Percentiles rank a stretch among this genome's conserved stretches.
Evolutionary conservation across 2,329 filamentous ascomycete species (phyloP).

Genomic region (Fusarium guadeloupense): DNA sequence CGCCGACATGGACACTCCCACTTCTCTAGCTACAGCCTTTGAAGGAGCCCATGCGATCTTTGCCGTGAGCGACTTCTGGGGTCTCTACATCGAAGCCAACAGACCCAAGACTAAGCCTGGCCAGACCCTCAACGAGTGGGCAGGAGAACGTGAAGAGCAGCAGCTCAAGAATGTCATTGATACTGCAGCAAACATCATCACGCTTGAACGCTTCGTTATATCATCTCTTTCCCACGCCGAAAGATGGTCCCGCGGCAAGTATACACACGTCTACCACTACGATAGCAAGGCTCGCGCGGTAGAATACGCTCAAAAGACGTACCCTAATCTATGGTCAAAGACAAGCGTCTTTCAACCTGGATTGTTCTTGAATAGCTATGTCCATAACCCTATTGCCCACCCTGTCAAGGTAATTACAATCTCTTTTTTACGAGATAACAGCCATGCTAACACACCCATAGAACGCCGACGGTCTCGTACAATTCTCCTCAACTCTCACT

Average conservation of each 20-base stretch:
- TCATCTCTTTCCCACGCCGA: constrained; percentile 49
- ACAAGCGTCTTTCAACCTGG: constrained; percentile 35
- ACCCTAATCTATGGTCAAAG: constrained; percentile 36
- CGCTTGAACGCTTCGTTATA: constrained; percentile 51
- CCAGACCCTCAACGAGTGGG: constrained; percentile 29
- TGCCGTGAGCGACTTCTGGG: constrained; percentile 45
- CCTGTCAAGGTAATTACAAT: constrained; percentile 15
- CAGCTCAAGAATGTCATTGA: constrained; percentile 51
- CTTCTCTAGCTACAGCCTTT: background rate
- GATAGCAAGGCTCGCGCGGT: constrained; percentile 51
- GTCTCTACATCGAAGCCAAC: constrained; percentile 15
- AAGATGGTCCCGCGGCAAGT: constrained; percentile 53
- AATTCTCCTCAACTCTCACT: constrained; percentile 27
- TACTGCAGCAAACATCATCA: constrained; percentile 45
- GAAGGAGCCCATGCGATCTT: constrained; percentile 36
- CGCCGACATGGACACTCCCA: constrained; percentile 9
- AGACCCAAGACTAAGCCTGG: constrained; percentile 17
- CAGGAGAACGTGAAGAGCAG: constrained; percentile 45
- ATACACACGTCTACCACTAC: constrained; percentile 53
- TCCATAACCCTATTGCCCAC: background rate
- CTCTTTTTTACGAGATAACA: too few relatives aligned
- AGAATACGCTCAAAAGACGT: constrained; percentile 37
- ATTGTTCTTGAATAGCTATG: constrained; percentile 29
- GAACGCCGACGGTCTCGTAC: constrained; percentile 28
- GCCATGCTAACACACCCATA: background rate